Conservation (phyloP, 2,329 filamentous ascomycete species). For the Penicillium palitans region DNA sequence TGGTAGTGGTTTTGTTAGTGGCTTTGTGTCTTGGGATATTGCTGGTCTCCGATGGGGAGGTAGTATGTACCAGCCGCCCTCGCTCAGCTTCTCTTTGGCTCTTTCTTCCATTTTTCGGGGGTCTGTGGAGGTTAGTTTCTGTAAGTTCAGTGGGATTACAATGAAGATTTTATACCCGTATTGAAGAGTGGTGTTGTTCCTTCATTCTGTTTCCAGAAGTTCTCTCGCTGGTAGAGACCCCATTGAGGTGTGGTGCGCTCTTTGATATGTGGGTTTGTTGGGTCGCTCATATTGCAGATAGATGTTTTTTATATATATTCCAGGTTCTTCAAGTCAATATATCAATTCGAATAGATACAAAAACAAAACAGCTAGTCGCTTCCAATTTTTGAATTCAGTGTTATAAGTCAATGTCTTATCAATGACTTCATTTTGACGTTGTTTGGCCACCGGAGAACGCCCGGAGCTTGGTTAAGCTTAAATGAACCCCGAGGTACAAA, state of each 20-base stretch:
- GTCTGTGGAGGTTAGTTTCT: conserved; percentile 27
- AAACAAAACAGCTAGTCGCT: neutral
- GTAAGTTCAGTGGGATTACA: neutral
- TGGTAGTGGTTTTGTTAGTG: conserved; percentile 6
- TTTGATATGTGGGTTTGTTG: conserved; percentile 54
- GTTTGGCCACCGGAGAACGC: neutral
- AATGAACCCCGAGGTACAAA: neutral
- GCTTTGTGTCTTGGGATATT: neutral
- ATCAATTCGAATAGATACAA: neutral
- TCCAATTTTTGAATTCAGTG: neutral
- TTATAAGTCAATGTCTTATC: conserved; percentile 12
- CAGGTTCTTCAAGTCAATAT: neutral
- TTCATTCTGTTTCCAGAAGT: conserved; percentile 56
- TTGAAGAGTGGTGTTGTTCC: conserved; percentile 54
- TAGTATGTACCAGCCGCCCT: conserved; percentile 54
- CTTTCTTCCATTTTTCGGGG: conserved; percentile 60
- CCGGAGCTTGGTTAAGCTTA: conserved; percentile 1
- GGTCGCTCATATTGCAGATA: conserved; percentile 39
- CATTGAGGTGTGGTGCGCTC: conserved; percentile 55
- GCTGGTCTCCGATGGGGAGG: neutral
- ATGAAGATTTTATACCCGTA: conserved; percentile 41
- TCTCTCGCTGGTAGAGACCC: conserved; percentile 56
- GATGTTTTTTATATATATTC: neutral
- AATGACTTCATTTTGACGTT: conserved; percentile 36
- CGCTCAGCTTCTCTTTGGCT: conserved; percentile 57